Evolutionary conservation across 495 filamentous ascomycete species (phyloP).

Genomic region (Xylaria curta): DNA sequence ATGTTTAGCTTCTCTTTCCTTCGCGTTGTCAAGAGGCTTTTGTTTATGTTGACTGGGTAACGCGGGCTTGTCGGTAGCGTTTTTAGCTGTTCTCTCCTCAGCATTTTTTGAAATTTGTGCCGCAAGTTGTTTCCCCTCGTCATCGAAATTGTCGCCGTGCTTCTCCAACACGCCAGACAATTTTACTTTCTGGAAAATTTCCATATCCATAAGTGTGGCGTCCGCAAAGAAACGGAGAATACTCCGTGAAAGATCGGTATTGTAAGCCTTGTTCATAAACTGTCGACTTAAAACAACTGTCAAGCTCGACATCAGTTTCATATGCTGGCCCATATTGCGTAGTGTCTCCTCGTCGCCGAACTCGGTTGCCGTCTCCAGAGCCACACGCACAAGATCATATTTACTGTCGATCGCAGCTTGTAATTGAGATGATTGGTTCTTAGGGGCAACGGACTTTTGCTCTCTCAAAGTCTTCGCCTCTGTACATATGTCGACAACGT

Average conservation of each 20-base stretch:
- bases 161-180: conserved; percentile 67
- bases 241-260: conserved; percentile 65
- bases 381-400: conserved; percentile 63
- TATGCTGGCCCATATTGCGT: conserved; percentile 56
- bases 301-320: conserved; percentile 56
- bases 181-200: conserved; percentile 63
- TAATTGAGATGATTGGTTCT: conserved; percentile 34
- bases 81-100: conserved; percentile 24
- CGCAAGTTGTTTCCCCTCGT: conserved; percentile 30
- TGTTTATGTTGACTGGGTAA: conserved; percentile 12
- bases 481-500: conserved; percentile 60
- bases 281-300: conserved; percentile 70
- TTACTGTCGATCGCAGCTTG: conserved; percentile 59
- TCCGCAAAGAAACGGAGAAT: conserved; percentile 70
- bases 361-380: conserved; percentile 64
- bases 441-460: conserved; percentile 36
- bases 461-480: conserved; percentile 61
- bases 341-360: conserved; percentile 70
- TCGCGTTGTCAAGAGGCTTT: conserved; percentile 16
- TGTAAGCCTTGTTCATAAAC: conserved; percentile 68
- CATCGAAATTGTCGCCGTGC: conserved; percentile 70
- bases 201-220: conserved; percentile 51
- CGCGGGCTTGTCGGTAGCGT: conserved; percentile 21
- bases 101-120: conserved; percentile 23
- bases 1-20: neutral